These are phyloP conservation scores for Lanzia echinophila DNA, from an alignment of 2,329 filamentous ascomycete genomes.

Conservation along the genomic window DNA sequence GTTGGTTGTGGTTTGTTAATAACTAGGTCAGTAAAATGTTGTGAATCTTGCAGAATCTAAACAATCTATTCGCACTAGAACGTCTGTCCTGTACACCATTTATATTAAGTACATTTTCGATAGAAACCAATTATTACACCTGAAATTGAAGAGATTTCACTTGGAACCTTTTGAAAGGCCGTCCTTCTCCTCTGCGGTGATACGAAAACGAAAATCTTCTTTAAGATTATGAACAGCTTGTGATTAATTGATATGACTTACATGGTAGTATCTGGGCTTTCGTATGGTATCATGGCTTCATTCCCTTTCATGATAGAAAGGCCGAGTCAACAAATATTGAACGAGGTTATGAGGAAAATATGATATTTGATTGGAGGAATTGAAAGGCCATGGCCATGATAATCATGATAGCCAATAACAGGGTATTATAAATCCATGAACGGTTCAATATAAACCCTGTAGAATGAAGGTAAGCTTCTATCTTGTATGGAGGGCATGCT, in stretches of 20 bases:
- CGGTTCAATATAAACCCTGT: not conserved
- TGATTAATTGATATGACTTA: not conserved
- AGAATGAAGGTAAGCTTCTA: not conserved
- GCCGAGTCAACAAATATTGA: slow-evolving; percentile 1
- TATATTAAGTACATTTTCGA: too few species aligned
- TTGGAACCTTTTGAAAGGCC: not conserved
- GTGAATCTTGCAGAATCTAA: not conserved
- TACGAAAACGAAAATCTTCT: slow-evolving; percentile 5
- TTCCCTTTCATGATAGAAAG: slow-evolving; percentile 1
- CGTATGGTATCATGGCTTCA: not conserved
- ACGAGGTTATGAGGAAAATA: not conserved
- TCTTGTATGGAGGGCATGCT: too few species aligned
- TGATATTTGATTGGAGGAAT: not conserved
- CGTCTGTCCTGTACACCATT: too few species aligned
- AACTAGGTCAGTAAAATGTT: not conserved
- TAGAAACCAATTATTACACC: not conserved
- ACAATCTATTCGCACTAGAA: not conserved
- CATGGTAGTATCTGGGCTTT: not conserved
- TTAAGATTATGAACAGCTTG: slow-evolving; percentile 3
- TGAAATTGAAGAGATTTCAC: not conserved
- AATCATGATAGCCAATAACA: not conserved
- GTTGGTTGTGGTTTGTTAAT: not conserved
- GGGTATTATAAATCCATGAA: not conserved
- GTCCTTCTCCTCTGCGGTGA: not conserved
- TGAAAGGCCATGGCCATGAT: not conserved